phyloP scores from a whole-genome alignment of 768 basidiomycete genomes.

The Agrocybe praecox region DNA sequence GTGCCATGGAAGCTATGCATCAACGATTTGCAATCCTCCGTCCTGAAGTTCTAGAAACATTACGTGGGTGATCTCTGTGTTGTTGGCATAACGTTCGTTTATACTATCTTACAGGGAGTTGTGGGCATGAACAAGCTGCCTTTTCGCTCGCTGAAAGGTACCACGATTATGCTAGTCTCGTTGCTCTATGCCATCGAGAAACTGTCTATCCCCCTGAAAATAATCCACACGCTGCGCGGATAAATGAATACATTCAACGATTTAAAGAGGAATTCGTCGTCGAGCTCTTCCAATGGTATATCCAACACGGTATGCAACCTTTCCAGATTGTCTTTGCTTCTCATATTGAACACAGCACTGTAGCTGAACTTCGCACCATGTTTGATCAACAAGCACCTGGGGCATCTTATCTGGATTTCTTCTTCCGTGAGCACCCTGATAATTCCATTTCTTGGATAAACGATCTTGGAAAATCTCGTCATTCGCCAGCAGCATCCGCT shows the following conservation, averaged over 20 bases:
- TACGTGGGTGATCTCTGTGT: slow-evolving; percentile 55
- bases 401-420: slow-evolving; percentile 65
- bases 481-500: slow-evolving; percentile 62
- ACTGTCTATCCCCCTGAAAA: slow-evolving; percentile 62
- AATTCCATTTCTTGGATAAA: slow-evolving; percentile 85
- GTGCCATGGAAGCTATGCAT: slow-evolving; percentile 62
- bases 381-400: slow-evolving; percentile 76
- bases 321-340: neutral
- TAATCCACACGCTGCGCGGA: slow-evolving; percentile 63
- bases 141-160: slow-evolving; percentile 87
- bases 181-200: slow-evolving; percentile 76
- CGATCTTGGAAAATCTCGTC: slow-evolving; percentile 71
- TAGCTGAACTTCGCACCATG: slow-evolving; percentile 81
- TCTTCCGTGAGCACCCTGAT: slow-evolving; percentile 63
- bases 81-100: neutral
- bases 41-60: slow-evolving; percentile 75
- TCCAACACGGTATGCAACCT: slow-evolving; percentile 77
- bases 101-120: slow-evolving; percentile 48
- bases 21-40: slow-evolving; percentile 72
- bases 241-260: slow-evolving; percentile 72
- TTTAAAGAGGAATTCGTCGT: slow-evolving; percentile 85
- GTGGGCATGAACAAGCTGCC: slow-evolving; percentile 68
- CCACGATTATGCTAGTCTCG: slow-evolving; percentile 84
- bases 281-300: slow-evolving; percentile 93
- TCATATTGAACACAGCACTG: neutral